Percentiles rank a stretch among this genome's conserved stretches.
Conservation (phyloP, 73 alveolate genomes). For the Paraurostyla sp. region DNA sequence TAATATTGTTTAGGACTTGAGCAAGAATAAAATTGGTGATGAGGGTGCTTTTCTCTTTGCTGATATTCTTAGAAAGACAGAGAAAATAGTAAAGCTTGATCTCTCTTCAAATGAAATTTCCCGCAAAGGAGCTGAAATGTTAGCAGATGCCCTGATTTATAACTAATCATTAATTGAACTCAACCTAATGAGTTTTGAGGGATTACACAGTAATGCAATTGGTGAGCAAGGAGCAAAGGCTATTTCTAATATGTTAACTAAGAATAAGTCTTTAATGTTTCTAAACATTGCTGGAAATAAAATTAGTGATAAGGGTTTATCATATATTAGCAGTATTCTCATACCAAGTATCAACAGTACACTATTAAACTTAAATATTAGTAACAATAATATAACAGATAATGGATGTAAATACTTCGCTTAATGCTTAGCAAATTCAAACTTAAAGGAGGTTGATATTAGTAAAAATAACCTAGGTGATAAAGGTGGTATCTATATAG, state of each 20-base stretch:
- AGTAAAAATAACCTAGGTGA: not conserved
- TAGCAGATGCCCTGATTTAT: not conserved
- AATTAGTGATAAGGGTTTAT: slow-evolving; percentile 24
- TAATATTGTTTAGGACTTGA: not conserved
- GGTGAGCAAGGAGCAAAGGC: slow-evolving; percentile 26
- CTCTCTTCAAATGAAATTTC: slow-evolving; percentile 35
- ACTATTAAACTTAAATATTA: not conserved
- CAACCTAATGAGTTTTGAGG: slow-evolving; percentile 4
- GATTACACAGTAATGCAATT: slow-evolving; percentile 6
- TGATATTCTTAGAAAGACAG: not conserved
- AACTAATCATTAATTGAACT: slow-evolving; percentile 3
- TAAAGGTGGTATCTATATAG: not conserved
- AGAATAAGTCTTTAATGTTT: not conserved
- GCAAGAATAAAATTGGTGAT: slow-evolving; percentile 49
- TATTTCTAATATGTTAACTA: not conserved
- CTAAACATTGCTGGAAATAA: slow-evolving; percentile 40
- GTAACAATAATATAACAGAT: slow-evolving; percentile 4
- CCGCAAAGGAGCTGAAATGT: not conserved
- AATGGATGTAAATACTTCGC: slow-evolving; percentile 16
- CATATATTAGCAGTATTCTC: not conserved
- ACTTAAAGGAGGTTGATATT: not conserved
- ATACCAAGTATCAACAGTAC: not conserved
- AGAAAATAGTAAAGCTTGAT: not conserved
- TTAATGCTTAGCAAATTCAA: not conserved
- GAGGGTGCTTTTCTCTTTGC: slow-evolving; percentile 51